A percentile compares a stretch with the other conserved stretches of the same genome.
Conservation (phyloP, 1,284 basidiomycete genomes). For the Kwoniella shivajii region DNA sequence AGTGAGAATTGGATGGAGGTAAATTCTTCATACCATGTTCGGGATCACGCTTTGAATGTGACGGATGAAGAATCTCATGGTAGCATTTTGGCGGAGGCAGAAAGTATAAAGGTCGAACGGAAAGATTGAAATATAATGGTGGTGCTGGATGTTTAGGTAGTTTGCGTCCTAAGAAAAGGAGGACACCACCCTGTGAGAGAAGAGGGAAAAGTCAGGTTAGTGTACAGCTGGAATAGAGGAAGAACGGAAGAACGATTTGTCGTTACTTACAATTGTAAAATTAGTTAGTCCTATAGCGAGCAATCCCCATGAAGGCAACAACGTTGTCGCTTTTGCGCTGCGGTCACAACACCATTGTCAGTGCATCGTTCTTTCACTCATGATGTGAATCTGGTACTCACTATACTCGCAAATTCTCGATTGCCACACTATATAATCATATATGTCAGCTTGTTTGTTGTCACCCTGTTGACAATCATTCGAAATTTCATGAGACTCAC, state of each 20-base stretch:
- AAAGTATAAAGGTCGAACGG: conserved; percentile 26
- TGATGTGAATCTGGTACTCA: conserved; percentile 12
- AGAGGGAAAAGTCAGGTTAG: background rate
- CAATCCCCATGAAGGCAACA: conserved; percentile 28
- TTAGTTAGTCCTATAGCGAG: conserved; percentile 29
- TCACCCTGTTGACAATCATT: no score
- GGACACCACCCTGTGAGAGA: conserved; percentile 17
- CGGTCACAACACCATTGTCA: no score
- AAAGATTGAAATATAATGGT: conserved; percentile 33
- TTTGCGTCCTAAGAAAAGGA: conserved; percentile 23
- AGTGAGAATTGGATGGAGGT: conserved; percentile 19
- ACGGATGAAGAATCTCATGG: conserved; percentile 7
- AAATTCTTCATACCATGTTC: conserved; percentile 3
- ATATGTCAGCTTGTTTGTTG: background rate
- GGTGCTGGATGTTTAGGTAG: conserved; percentile 32
- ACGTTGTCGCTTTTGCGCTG: conserved; percentile 22
- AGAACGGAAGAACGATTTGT: background rate
- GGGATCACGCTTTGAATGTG: background rate
- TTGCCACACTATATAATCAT: conserved; percentile 17
- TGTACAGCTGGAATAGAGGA: background rate
- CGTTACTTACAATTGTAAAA: conserved; percentile 19
- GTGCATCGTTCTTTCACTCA: background rate
- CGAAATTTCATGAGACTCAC: no score
- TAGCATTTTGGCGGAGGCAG: conserved; percentile 27
- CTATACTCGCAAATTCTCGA: conserved; percentile 32